Conservation (phyloP, 2,329 filamentous ascomycete species). For the Thelonectria discophora region DNA sequence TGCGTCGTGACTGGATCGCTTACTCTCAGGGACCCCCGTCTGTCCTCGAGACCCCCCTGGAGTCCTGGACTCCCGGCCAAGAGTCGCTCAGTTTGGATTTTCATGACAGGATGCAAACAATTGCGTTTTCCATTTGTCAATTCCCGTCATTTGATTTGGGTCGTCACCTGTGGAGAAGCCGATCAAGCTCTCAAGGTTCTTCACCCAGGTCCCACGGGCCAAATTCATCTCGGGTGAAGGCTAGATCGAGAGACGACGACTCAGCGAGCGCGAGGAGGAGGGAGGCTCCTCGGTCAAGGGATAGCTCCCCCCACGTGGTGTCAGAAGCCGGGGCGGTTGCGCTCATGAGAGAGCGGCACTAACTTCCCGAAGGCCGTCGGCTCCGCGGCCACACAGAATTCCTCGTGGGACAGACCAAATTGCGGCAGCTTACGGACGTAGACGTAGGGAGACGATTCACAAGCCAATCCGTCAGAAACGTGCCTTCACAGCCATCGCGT, state of each 20-base stretch:
- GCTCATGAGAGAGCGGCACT: slow-evolving; percentile 17
- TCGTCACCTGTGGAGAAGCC: slow-evolving; percentile 27
- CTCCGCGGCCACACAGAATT: slow-evolving; percentile 10
- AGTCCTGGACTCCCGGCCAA: slow-evolving; percentile 15
- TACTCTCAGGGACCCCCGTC: slow-evolving; percentile 24
- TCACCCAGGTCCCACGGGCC: slow-evolving; percentile 31
- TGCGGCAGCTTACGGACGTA: slow-evolving; percentile 3
- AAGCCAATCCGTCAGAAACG: slow-evolving; percentile 8
- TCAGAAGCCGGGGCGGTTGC: slow-evolving; percentile 22
- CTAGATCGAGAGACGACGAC: slow-evolving; percentile 5
- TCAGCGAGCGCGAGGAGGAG: not conserved
- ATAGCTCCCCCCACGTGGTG: slow-evolving; percentile 36
- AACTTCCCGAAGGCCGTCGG: slow-evolving; percentile 24
- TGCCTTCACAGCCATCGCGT: slow-evolving; percentile 4
- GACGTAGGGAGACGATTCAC: too few relatives aligned
- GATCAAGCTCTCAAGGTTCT: slow-evolving; percentile 31
- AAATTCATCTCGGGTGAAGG: slow-evolving; percentile 35
- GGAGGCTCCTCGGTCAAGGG: slow-evolving; percentile 21
- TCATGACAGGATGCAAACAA: slow-evolving; percentile 12
- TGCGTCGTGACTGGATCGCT: slow-evolving; percentile 34
- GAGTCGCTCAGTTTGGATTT: slow-evolving; percentile 19
- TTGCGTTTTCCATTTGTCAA: slow-evolving; percentile 36
- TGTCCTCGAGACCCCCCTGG: slow-evolving; percentile 11
- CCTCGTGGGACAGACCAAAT: slow-evolving; percentile 18
- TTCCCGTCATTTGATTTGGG: slow-evolving; percentile 24